These are phyloP conservation scores for Cyberlindnera subsufficiens DNA, from an alignment of 805 yeast species.

Conservation along the genomic window DNA sequence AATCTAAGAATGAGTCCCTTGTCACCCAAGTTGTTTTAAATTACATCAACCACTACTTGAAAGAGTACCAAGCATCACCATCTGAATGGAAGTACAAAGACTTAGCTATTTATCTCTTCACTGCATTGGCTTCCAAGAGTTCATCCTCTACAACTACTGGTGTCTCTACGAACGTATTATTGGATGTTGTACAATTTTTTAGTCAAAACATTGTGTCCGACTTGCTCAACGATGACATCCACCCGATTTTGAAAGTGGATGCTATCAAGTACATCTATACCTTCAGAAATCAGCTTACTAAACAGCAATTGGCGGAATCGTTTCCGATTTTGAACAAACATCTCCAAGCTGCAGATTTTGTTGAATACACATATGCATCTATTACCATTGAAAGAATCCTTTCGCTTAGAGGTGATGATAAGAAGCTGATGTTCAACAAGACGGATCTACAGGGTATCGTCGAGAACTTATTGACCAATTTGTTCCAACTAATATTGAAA, in stretches of 20 bases:
- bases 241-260: constrained; percentile 83
- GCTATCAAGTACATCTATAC: constrained; percentile 87
- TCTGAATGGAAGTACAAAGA: constrained; percentile 82
- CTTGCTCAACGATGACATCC: constrained; percentile 49
- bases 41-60: constrained; percentile 64
- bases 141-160: constrained; percentile 83
- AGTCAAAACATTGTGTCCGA: constrained; percentile 77
- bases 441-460: constrained; percentile 62
- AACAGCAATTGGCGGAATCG: constrained; percentile 72
- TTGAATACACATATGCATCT: constrained; percentile 90
- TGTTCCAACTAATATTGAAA: constrained; percentile 61
- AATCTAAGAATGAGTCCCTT: constrained; percentile 65
- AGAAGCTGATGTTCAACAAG: constrained; percentile 61
- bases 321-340: constrained; percentile 74
- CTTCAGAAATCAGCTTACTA: constrained; percentile 89
- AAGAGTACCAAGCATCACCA: constrained; percentile 37
- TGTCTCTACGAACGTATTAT: constrained; percentile 73
- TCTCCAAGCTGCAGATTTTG: constrained; percentile 60
- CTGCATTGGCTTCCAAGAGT: constrained; percentile 89
- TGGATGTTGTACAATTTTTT: constrained; percentile 86
- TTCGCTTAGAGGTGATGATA: constrained; percentile 59
- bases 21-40: constrained; percentile 71
- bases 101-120: constrained; percentile 77
- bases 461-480: constrained; percentile 53
- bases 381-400: constrained; percentile 86